Evolutionary conservation across 768 basidiomycete genomes (phyloP), one percentile per base, ranked within the genome.

Genomic region (Omphalotus guepiniiformis): DNA sequence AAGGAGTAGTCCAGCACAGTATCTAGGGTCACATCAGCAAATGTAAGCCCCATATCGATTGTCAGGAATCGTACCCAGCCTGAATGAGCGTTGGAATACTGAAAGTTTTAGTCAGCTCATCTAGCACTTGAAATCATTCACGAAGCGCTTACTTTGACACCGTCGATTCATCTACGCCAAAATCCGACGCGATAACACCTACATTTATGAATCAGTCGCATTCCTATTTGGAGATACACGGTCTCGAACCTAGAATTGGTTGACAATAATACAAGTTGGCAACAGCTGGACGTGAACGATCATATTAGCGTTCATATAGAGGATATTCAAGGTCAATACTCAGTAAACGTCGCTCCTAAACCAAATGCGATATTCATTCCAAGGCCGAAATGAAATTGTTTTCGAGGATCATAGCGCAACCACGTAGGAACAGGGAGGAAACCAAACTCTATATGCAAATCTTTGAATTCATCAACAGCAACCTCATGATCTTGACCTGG

Each of bases 201-300:
- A 52, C 60, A 80, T 88, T 86, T 15, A 91, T n/a, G n/a, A n/a
- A n/a, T n/a, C n/a, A n/a, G n/a, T n/a, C n/a, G n/a, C n/a, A n/a
- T n/a, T n/a, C n/a, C n/a, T n/a, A n/a, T n/a, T n/a, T n/a, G n/a
- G n/a, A n/a, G n/a, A n/a, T n/a, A n/a, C n/a, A n/a, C n/a, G n/a
- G n/a, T n/a, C n/a, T n/a, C n/a, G n/a, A n/a, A n/a, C n/a, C n/a
- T n/a, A n/a, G n/a, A n/a, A n/a, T n/a, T n/a, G n/a, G n/a, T n/a
- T n/a, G n/a, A n/a, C n/a, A n/a, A 54, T 91, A 93, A 58, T 91
- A 92, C 39, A 92, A 60, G 57, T 92, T 92, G n/a, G 80, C 76
- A 12, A 81, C 81, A 37, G 68, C 83, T 85, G 47, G 15, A 4
- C 26, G 28, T 8, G 23, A 26, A 22, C 26, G 16, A 25, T 6